Conservation (phyloP, 2,329 filamentous ascomycete species). For the Orbilia brochopaga region DNA sequence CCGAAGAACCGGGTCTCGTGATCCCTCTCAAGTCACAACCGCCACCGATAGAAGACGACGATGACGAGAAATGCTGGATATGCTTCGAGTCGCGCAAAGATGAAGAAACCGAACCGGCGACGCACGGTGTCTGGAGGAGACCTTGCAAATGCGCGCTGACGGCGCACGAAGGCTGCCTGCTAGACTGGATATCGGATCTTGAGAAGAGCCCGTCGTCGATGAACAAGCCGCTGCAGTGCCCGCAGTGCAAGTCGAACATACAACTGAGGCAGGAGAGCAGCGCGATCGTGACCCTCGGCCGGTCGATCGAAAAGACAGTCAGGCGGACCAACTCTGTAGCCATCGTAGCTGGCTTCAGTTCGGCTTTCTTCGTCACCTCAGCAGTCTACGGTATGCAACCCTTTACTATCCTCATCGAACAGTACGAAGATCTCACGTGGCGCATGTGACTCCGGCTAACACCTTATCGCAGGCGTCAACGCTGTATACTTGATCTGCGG, state of each 20-base stretch:
- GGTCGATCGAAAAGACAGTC: constrained; percentile 65
- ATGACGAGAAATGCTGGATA: constrained; percentile 68
- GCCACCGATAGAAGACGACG: constrained; percentile 36
- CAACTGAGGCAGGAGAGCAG: constrained; percentile 76
- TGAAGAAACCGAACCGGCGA: constrained; percentile 63
- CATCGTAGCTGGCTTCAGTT: constrained; percentile 62
- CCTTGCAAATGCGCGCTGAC: constrained; percentile 90
- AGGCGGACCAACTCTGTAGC: constrained; percentile 70
- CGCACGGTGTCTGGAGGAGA: constrained; percentile 71
- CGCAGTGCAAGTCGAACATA: constrained; percentile 86
- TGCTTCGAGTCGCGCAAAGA: constrained; percentile 72
- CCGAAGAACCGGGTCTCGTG: constrained; percentile 36
- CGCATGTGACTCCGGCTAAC: constrained; percentile 53
- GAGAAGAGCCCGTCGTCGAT: constrained; percentile 54
- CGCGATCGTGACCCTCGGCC: constrained; percentile 71
- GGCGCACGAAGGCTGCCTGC: constrained; percentile 85
- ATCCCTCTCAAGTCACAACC: constrained; percentile 42
- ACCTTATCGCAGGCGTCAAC: constrained; percentile 61
- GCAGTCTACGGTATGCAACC: constrained; percentile 58
- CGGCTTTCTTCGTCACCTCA: constrained; percentile 45
- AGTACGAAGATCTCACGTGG: constrained; percentile 51
- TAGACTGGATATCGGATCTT: constrained; percentile 92
- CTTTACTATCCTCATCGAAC: constrained; percentile 56
- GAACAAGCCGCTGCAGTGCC: constrained; percentile 73
- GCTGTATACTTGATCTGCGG: constrained; percentile 72